Percentiles rank a stretch among this genome's conserved stretches.
phyloP scores from a whole-genome alignment of 2,329 filamentous ascomycete genomes.

The Colletotrichum eleusines region DNA sequence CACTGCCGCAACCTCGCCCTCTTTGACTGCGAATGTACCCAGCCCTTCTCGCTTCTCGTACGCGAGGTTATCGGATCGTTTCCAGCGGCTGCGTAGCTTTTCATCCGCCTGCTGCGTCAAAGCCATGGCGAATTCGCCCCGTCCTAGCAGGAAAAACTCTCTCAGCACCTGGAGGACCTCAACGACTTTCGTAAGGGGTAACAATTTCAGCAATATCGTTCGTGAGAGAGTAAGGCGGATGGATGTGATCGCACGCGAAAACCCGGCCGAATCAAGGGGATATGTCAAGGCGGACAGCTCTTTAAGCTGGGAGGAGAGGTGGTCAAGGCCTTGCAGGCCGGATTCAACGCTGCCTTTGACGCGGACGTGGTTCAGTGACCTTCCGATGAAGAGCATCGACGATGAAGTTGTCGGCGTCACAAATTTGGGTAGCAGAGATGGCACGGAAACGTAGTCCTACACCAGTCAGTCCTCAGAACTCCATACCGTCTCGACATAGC shows the following conservation, averaged over 20 bases:
- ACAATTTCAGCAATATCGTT: conserved; percentile 83
- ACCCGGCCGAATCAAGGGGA: conserved; percentile 78
- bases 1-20: conserved; percentile 85
- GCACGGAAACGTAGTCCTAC: conserved; percentile 70
- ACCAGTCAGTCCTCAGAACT: conserved; percentile 34
- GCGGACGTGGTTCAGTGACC: conserved; percentile 86
- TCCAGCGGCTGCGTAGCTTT: conserved; percentile 80
- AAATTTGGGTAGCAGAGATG: conserved; percentile 79
- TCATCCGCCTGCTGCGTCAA: conserved; percentile 88
- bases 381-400: conserved; percentile 92
- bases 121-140: conserved; percentile 91
- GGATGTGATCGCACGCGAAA: conserved; percentile 78
- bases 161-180: conserved; percentile 83
- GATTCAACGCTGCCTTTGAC: conserved; percentile 62
- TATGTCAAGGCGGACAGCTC: conserved; percentile 76
- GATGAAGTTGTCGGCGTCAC: conserved; percentile 79
- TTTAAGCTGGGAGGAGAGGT: conserved; percentile 76
- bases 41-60: conserved; percentile 70
- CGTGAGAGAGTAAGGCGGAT: conserved; percentile 87
- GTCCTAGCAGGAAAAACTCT: conserved; percentile 87
- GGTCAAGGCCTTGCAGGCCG: conserved; percentile 64
- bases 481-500: neutral
- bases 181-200: conserved; percentile 82
- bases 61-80: conserved; percentile 69
- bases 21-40: conserved; percentile 79